Evolutionary conservation across 2,329 filamentous ascomycete species (phyloP).

Genomic region (Shiraia bambusicola): DNA sequence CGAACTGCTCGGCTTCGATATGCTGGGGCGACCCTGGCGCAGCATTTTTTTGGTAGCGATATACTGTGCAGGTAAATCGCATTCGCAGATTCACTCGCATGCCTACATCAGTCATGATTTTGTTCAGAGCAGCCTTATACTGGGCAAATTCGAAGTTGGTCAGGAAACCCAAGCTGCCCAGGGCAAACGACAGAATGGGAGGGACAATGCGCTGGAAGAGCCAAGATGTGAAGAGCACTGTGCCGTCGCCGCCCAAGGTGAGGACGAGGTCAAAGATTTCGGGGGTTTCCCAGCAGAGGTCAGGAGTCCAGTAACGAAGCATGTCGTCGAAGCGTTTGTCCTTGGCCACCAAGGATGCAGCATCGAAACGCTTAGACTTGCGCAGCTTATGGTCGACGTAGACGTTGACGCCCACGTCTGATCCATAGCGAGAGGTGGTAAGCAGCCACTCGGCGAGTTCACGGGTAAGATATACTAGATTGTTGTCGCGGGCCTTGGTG

Average conservation of each 20-base stretch:
- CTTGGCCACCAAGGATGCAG: constrained; percentile 68
- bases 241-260: constrained; percentile 83
- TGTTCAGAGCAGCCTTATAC: constrained; percentile 83
- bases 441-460: constrained; percentile 89
- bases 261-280: constrained; percentile 95
- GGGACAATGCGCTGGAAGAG: constrained; percentile 89
- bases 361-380: constrained; percentile 84
- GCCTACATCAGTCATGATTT: constrained; percentile 88
- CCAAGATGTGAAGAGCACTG: constrained; percentile 86
- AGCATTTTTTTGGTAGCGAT: constrained; percentile 60
- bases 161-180: constrained; percentile 84
- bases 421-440: constrained; percentile 84
- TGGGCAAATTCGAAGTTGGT: constrained; percentile 85
- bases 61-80: constrained; percentile 98
- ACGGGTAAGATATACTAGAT: constrained; percentile 82
- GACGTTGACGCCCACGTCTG: constrained; percentile 87
- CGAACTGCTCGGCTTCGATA: constrained; percentile 92
- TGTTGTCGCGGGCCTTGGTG: constrained; percentile 94
- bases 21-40: constrained; percentile 58
- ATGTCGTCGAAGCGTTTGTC: constrained; percentile 77
- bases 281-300: constrained; percentile 89
- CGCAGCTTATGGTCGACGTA: constrained; percentile 97
- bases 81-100: constrained; percentile 98
- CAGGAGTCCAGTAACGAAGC: constrained; percentile 94
- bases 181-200: constrained; percentile 79